phyloP scores from a whole-genome alignment of 345 rosid genomes.

The Bretschneidera sinensis region DNA sequence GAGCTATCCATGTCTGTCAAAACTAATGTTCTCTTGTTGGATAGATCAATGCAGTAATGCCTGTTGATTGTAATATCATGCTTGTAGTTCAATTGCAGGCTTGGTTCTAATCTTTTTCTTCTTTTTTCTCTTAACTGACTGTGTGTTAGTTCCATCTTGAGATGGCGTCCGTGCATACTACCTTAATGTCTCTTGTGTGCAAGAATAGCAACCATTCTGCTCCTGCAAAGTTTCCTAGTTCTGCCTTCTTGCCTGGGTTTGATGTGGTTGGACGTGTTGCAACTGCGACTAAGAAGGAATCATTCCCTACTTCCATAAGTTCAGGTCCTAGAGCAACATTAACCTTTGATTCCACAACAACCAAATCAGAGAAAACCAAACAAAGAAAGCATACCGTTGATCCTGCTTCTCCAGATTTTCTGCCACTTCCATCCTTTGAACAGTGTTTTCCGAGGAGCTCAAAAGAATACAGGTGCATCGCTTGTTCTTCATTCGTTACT shows the following conservation, averaged over 20 bases:
- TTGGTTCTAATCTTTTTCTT: no score
- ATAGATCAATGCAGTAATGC: no score
- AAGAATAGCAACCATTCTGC: conserved; percentile 51
- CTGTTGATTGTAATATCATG: no score
- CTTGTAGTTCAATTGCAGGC: no score
- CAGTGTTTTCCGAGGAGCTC: conserved; percentile 93
- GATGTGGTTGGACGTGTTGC: conserved; percentile 45
- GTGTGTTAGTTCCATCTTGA: conserved; percentile 4
- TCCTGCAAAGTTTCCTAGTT: conserved; percentile 38
- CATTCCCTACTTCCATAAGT: conserved; percentile 9
- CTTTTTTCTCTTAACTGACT: neutral
- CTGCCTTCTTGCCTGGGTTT: conserved; percentile 57
- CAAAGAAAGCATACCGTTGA: conserved; percentile 71
- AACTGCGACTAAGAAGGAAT: conserved; percentile 40
- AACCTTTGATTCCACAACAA: conserved; percentile 70
- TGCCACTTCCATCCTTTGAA: conserved; percentile 82
- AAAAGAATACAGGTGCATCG: conserved; percentile 56
- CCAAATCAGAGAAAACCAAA: conserved; percentile 44
- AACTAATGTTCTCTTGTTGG: no score
- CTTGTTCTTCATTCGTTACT: neutral
- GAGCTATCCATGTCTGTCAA: no score
- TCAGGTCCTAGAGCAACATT: conserved; percentile 52
- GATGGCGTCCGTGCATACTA: conserved; percentile 72
- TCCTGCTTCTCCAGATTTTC: conserved; percentile 90
- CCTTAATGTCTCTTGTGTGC: conserved; percentile 44